phyloP scores from a whole-genome alignment of 2,329 filamentous ascomycete genomes.

The Graphilbum sp. region DNA sequence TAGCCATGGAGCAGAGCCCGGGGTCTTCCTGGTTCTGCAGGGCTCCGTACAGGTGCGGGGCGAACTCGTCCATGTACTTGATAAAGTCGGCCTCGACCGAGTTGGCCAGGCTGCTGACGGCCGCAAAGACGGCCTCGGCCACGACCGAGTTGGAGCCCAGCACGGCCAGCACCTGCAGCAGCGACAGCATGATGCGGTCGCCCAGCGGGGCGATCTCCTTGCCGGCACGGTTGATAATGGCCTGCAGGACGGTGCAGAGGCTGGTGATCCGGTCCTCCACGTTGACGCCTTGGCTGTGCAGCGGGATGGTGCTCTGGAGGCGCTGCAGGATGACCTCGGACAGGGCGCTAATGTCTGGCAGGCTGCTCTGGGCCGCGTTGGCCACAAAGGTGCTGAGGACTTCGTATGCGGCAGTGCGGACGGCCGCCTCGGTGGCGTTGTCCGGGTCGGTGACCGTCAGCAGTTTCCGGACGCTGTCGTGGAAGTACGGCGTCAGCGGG shows the following conservation, averaged over 20 bases:
- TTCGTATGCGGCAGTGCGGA: conserved; percentile 92
- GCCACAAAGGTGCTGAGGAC: conserved; percentile 90
- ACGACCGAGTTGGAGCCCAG: conserved; percentile 80
- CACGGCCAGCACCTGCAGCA: conserved; percentile 64
- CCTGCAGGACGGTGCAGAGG: conserved; percentile 76
- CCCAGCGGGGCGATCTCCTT: conserved; percentile 79
- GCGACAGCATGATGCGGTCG: conserved; percentile 82
- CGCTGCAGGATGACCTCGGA: conserved; percentile 83
- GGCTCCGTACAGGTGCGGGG: conserved; percentile 83
- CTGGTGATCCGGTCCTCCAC: conserved; percentile 95
- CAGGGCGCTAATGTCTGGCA: conserved; percentile 63
- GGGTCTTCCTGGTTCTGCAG: conserved; percentile 93
- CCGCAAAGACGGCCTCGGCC: conserved; percentile 83
- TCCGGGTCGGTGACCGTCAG: conserved; percentile 72
- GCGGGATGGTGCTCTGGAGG: conserved; percentile 72
- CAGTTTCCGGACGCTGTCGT: conserved; percentile 74
- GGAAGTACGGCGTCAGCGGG: conserved; percentile 79
- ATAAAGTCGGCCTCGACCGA: conserved; percentile 83
- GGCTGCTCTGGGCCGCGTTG: conserved; percentile 75
- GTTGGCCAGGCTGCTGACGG: conserved; percentile 80
- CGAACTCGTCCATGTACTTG: conserved; percentile 95
- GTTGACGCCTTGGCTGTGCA: conserved; percentile 88
- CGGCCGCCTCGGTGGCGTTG: conserved; percentile 53
- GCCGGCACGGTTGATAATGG: conserved; percentile 82
- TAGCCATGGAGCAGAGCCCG: conserved; percentile 87